A percentile compares a stretch with the other conserved stretches of the same genome.
phyloP scores from a whole-genome alignment of 2,329 filamentous ascomycete genomes.

The Dactylellina cionopaga region DNA sequence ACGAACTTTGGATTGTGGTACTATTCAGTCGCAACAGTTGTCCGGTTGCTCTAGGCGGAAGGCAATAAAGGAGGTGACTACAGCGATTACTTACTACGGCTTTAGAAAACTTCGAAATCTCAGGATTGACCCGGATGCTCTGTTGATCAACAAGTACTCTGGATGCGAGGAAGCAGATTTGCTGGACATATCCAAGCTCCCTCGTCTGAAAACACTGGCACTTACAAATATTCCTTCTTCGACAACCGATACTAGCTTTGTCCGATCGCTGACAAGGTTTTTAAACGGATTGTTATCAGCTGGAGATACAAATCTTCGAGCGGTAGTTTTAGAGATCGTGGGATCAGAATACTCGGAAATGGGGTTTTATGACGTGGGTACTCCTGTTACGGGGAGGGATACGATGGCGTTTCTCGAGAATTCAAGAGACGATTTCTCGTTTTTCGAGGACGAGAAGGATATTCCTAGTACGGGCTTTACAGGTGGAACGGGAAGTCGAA shows the following conservation, averaged over 20 bases:
- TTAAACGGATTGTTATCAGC: slow-evolving; percentile 2
- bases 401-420: slow-evolving; percentile 31
- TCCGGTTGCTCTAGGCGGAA: neutral
- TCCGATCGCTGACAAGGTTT: slow-evolving; percentile 7
- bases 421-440: slow-evolving; percentile 46
- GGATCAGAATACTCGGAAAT: slow-evolving; percentile 7
- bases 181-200: slow-evolving; percentile 31
- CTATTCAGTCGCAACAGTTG: neutral
- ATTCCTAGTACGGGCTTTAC: neutral
- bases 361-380: slow-evolving; percentile 20
- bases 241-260: neutral
- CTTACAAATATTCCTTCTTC: slow-evolving; percentile 31
- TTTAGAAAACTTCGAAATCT: slow-evolving; percentile 52
- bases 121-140: slow-evolving; percentile 34
- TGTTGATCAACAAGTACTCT: neutral
- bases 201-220: slow-evolving; percentile 49
- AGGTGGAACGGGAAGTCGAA: neutral
- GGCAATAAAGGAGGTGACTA: slow-evolving; percentile 6
- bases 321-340: slow-evolving; percentile 15
- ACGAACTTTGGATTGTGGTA: slow-evolving; percentile 52
- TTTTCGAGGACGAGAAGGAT: slow-evolving; percentile 35
- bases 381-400: slow-evolving; percentile 12
- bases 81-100: slow-evolving; percentile 50
- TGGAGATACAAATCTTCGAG: slow-evolving; percentile 1
- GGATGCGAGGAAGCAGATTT: neutral